Base-by-base conservation (phyloP, 768 basidiomycete genomes). In the Termitomyces heimii region DNA sequence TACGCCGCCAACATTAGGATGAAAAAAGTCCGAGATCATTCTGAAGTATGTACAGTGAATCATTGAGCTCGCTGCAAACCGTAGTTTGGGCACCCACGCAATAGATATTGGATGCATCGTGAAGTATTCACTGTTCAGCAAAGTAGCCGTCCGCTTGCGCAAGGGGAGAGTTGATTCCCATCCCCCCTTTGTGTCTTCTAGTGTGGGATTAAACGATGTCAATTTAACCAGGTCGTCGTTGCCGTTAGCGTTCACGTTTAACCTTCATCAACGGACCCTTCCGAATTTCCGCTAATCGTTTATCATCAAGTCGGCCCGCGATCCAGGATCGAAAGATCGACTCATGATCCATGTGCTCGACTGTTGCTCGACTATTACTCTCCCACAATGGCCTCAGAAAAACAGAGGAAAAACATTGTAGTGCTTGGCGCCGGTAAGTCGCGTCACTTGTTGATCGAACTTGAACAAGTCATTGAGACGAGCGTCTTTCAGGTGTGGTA, bases 21-120 rank as follows among this genome's bases (percentile, higher is more conserved):
- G 85, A 74, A 98, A 99, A 77, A 98, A 99, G 74, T 99, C 97
- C 42, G 87, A 90, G 57, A 98, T 84, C 92, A 98, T 94, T 45
- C 94, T 96, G 32, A 53, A 22, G n/a, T n/a, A 55, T 34, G 18
- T 10, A 50, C 20, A n/a, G 16, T n/a, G 18, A 52, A 13, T 28
- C 53, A 52, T 35, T 29, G 5, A 57, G 53, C n/a, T n/a, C 22
- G n/a, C 37, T 28, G 18, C 20, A 24, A 42, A 24, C 13, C 6
- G 24, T 13, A 63, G 29, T n/a, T 34, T 24, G 26, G 13, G 43
- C 35, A 66, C 73, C 20, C 50, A 73, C 73, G 73, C 73, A 55
- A 75, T 73, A 53, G 72, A 70, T 39, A 73, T 68, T 14, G 69
- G 69, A 28, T 69, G 55, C 73, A 73, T 74, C 18, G n/a, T 40